Evolutionary conservation across 257 asterid species (phyloP).

Genomic region (Anisodus tanguticus): DNA sequence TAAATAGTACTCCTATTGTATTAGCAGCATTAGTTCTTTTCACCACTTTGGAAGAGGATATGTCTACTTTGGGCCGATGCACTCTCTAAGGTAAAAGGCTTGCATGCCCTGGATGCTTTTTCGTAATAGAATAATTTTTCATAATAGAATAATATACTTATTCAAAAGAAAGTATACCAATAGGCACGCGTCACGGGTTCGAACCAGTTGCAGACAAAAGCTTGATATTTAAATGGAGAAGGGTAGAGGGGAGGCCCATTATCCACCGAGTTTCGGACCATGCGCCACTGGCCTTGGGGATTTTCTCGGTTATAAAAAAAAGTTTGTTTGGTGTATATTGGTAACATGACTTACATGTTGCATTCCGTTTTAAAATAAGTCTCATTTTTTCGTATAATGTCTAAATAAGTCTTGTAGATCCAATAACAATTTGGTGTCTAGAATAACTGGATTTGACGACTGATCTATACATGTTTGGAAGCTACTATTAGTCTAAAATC

Average conservation of each 20-base stretch:
- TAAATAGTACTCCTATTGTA: neutral
- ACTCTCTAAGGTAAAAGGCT: neutral
- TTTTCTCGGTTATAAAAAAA: neutral
- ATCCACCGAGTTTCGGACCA: neutral
- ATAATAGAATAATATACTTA: neutral
- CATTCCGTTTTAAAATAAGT: neutral
- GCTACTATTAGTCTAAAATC: neutral
- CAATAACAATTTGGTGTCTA: neutral
- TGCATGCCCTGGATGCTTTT: neutral
- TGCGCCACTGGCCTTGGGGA: neutral
- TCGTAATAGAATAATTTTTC: neutral
- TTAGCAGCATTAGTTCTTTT: neutral
- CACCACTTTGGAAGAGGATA: neutral
- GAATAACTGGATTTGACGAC: neutral
- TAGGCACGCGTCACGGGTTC: neutral
- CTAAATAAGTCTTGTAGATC: slow-evolving; percentile 10
- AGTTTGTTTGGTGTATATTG: neutral
- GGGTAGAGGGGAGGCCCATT: neutral
- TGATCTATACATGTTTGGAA: neutral
- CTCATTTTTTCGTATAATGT: neutral
- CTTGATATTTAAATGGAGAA: neutral
- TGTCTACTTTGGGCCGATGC: neutral
- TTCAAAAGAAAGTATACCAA: neutral
- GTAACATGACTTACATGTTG: neutral
- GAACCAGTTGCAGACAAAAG: neutral